Base-by-base conservation (phyloP, 805 yeast species). In the Spathaspora arborariae region DNA sequence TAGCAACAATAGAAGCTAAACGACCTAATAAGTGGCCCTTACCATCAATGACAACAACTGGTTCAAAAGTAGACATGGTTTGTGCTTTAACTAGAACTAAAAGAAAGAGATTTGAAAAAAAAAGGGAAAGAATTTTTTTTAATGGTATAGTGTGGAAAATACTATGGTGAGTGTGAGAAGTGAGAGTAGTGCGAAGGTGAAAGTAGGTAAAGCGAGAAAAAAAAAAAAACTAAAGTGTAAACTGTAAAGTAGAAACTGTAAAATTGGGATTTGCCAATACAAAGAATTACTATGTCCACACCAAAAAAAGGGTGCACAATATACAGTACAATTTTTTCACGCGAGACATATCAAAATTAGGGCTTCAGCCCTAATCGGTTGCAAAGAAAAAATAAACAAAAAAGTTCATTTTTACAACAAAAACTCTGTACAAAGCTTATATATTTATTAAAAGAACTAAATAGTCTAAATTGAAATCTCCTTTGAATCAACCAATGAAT, bases 11-110 rank as follows among this genome's bases (percentile, higher is more conserved):
- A 65, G 97, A 89, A 64, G 99, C 99, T 74, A 94, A 88, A 84
- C 99, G 96, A 79, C 99, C 99, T 75, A 94, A 85, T 74, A 94
- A 86, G 81, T 94, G 99, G 74, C 98, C 99, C 89, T 94, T 91
- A 83, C 96, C 96, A 83, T 90, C 97, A 83, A 90, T 85, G 78
- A 91, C 97, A 81, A 88, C 88, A 80, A 87, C 96, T 79, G 95
- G 92, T 82, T 90, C 96, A 76, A 84, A 89, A 74, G 88, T 81
- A 77, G 87, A 83, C 90, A 85, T 84, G 30, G 40, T 34, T 36
- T 37, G 34, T 40, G 44, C 37, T 40, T 21, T 40, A 36, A 41
- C 44, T 45, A 34, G 27, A 45, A 26, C 35, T 16, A 41, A 20
- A 36, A 45, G 30, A 22, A 45, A n/a, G n/a, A n/a, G n/a, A n/a